Evolutionary conservation across 192 early-diverging fungal species (phyloP), one percentile per base, ranked within the genome.

Genomic region (Linnemannia elongata): DNA sequence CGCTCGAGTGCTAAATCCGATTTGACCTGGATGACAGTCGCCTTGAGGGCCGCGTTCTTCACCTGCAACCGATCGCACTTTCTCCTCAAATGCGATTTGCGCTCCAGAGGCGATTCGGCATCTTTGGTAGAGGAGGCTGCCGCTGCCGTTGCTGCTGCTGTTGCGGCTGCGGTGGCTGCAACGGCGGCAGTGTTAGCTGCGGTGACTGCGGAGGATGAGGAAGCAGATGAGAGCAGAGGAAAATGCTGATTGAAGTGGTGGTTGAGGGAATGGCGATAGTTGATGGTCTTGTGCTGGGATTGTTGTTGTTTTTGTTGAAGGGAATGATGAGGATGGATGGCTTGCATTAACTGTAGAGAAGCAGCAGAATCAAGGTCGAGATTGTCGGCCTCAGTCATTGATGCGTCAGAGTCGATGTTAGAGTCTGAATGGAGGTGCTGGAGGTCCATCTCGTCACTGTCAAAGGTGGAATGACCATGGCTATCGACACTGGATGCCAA

Each of bases 371-470:
- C 66, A 47, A 38, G 44, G 2, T 42, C 22, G 41, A 30, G 3
- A 4, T 24, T 71, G 20, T 75, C 72, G 27, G 57, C 45, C 1
- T 63, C 76, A 4, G 63, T 42, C 72, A 84, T 75, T 1, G 71
- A 42, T 12, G 70, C 55, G 30, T 78, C 82, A 30, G 70, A 75
- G 38, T 78, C 76, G 7, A 47, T 75, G 36, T 57, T 41, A 12
- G 72, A 41, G 42, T 77, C 75, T 17, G 41, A 60, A 20, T 63
- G 42, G 15, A 39, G 33, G 4, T 33, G 77, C 9, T 78, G 72
- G 13, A 84, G 77, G 30, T 78, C 77, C 82, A 84, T 84, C 7
- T 79, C 82, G 45, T 84, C 82, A 49, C 71, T 68, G 33, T 79
- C 82, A 78, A 84, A 83, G 60, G 60, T 45, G 35, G 52, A 76